Conservation (phyloP, 2,329 filamentous ascomycete species). For the Pseudocercospora crystallina region DNA sequence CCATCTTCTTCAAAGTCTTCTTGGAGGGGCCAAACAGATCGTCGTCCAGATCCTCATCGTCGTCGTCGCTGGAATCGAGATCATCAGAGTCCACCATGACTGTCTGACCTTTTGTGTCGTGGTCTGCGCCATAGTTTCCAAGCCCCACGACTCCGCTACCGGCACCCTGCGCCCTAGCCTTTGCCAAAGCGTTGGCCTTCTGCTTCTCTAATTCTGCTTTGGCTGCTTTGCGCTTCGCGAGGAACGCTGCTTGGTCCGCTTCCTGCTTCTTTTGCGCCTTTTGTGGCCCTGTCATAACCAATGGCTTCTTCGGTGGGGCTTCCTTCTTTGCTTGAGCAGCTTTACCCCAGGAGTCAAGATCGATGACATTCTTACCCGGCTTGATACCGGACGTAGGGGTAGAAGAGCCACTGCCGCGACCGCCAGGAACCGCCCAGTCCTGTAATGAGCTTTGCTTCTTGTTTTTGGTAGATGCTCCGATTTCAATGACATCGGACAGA, state of each 20-base stretch:
- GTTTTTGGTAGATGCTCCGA: slow-evolving; percentile 25
- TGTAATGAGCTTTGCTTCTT: slow-evolving; percentile 44
- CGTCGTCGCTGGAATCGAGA: slow-evolving; percentile 43
- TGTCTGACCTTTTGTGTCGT: slow-evolving; percentile 70
- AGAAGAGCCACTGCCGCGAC: slow-evolving; percentile 18
- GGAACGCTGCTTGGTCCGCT: slow-evolving; percentile 57
- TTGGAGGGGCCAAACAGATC: slow-evolving; percentile 61
- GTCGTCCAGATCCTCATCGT: slow-evolving; percentile 56
- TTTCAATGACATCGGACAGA: slow-evolving; percentile 20
- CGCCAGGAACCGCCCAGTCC: slow-evolving; percentile 40
- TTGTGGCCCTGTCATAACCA: slow-evolving; percentile 22
- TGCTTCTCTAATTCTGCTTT: slow-evolving; percentile 71
- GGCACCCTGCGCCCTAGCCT: slow-evolving; percentile 61
- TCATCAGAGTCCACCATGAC: slow-evolving; percentile 84
- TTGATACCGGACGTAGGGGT: slow-evolving; percentile 25
- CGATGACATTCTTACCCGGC: slow-evolving; percentile 32
- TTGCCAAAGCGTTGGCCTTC: slow-evolving; percentile 45
- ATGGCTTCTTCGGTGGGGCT: slow-evolving; percentile 33
- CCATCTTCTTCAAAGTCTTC: slow-evolving; percentile 45
- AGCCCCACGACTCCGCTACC: slow-evolving; percentile 75
- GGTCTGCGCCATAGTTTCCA: slow-evolving; percentile 74
- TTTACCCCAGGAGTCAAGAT: slow-evolving; percentile 25
- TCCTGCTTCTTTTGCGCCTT: slow-evolving; percentile 39
- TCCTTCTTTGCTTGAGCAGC: slow-evolving; percentile 19
- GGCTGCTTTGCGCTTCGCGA: slow-evolving; percentile 71